phyloP scores from a whole-genome alignment of 2,329 filamentous ascomycete genomes.

The Golovinomyces cichoracearum region DNA sequence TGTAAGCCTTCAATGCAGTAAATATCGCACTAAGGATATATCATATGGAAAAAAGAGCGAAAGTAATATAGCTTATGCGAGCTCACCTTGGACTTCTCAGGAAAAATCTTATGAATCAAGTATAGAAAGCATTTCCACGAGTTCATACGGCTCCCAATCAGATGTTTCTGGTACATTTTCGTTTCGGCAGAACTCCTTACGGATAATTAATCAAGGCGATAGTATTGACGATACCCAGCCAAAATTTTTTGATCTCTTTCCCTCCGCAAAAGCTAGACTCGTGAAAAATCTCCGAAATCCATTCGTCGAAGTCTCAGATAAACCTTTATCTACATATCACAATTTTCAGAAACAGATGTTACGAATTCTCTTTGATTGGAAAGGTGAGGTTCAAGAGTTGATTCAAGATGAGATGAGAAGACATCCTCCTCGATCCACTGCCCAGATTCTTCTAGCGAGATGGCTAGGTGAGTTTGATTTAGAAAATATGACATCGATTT shows the following conservation, averaged over 20 bases:
- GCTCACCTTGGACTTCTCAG: constrained; percentile 24
- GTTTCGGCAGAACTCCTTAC: constrained; percentile 35
- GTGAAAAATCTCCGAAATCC: constrained; percentile 54
- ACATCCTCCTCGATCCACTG: constrained; percentile 47
- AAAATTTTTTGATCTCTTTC: constrained; percentile 48
- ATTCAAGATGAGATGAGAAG: constrained; percentile 62
- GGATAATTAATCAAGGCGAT: too few species aligned
- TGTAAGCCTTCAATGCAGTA: constrained; percentile 7
- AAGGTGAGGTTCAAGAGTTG: constrained; percentile 54
- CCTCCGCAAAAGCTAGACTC: constrained; percentile 54
- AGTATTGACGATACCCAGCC: too few species aligned
- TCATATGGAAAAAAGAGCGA: constrained; percentile 33
- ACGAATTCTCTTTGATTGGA: constrained; percentile 83
- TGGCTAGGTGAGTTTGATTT: constrained; percentile 74
- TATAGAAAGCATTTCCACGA: constrained; percentile 31
- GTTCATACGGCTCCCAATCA: constrained; percentile 21
- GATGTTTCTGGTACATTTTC: constrained; percentile 20
- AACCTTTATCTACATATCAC: constrained; percentile 40
- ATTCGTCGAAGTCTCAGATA: constrained; percentile 32
- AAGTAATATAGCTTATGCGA: constrained; percentile 35
- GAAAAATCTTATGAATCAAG: constrained; percentile 14
- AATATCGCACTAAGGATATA: constrained; percentile 16
- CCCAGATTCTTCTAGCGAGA: constrained; percentile 60
- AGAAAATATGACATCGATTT: constrained; percentile 54
- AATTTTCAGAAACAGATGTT: constrained; percentile 78